Base-by-base conservation (phyloP, 305 asterid species). In the Ajuga reptans region DNA sequence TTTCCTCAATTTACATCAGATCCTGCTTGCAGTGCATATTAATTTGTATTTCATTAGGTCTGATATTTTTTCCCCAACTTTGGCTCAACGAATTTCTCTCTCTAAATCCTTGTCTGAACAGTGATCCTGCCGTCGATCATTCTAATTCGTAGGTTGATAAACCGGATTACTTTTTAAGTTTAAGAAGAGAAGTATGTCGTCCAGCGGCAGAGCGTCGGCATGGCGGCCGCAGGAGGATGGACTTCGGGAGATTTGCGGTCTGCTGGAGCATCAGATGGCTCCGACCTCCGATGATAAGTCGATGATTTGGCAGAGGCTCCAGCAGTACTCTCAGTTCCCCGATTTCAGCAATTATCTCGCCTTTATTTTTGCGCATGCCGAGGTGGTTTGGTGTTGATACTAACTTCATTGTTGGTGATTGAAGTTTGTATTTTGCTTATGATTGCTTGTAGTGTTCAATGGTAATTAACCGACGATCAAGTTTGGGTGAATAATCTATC, bases 141-240 rank as follows among this genome's bases (percentile, higher is more conserved):
- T 36, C 6, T 36, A 36, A 4, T 36, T 36, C 9, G 6, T 3
- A 36, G 37, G 36, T 43, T 2, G 1, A 18, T 47, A 18, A 42
- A 50, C 69, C 45, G 68, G 58, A 60, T 68, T 72, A 1, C 2
- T 7, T 58, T 41, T 37, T 42, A 31, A 47, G 16, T 36, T n/a
- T 18, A 17, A 72, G 33, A 56, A 61, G 71, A 16, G 17, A 24
- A 75, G 50, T 52, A 85, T 84, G 95, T 76, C 88, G 77, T 70
- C 86, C 51, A 84, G 76, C 34, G 84, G 71, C 72, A 84, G 74
- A 64, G 73, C 66, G 66, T 18, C 81, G 69, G 24, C 85, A 59
- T 93, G 97, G 99, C 80, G 81, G 80, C 96, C 97, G 3, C 92
- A 91, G 80, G 92, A 79, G 69, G 89, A 91, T 39, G 99, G 99